Base-by-base conservation (phyloP, 176 grass and related monocot genomes). In the Phyllostachys edulis region DNA sequence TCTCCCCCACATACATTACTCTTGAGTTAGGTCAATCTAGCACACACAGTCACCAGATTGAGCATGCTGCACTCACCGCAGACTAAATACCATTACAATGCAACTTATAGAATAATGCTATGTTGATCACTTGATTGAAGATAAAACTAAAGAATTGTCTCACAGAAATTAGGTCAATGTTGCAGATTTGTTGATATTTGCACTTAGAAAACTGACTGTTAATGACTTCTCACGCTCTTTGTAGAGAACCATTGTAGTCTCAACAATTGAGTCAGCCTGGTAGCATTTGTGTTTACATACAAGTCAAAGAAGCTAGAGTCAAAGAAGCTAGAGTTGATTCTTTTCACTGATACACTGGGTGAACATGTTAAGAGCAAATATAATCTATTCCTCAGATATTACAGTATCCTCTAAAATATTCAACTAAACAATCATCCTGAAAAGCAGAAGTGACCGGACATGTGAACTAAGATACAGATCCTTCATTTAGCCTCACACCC, bases 81-180 rank as follows among this genome's bases (percentile, higher is more conserved):
- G 23, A 80, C n/a, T 15, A 59, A 56, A 73, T 66, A 54, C 1
- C 59, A 81, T 75, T 29, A 75, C 38, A 74, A 46, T 64, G 66
- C 56, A 56, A 63, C 7, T 34, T 56, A 55, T 5, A 80, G 24
- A 51, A 16, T 49, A 41, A 54, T 76, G 24, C 8, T 68, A 29
- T 44, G 0, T 69, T 59, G 13, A 68, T 7, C 32, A 34, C 32
- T 34, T 34, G 32, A 34, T 34, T 57, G 72, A 67, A 52, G 73
- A 39, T 15, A 61, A 44, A 61, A 77, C 40, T 17, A 47, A 41
- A 52, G 9, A 76, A 29, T 9, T 75, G 9, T 54, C 23, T 63
- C 37, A 51, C 14, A 18, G 16, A 52, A 29, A 4, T 54, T 26
- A 27, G 51, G 63, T 38, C 15, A 20, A 77, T 21, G 44, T 44